A percentile compares a stretch with the other conserved stretches of the same genome.
Evolutionary conservation across 768 basidiomycete genomes (phyloP).

Genomic region (Pisolithus sp.): DNA sequence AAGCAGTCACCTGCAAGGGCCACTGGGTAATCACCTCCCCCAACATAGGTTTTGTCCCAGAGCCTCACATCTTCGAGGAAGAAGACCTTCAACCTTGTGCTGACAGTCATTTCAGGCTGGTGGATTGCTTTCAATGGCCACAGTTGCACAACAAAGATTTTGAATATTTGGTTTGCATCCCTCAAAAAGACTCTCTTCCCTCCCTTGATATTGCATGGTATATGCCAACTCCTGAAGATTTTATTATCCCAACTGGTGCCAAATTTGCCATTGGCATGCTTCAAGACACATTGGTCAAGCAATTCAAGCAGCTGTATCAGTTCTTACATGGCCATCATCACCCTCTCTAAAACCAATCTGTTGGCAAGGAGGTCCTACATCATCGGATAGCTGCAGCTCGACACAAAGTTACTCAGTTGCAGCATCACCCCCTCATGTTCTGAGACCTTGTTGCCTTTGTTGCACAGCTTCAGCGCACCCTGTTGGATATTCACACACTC

Average conservation of each 20-base stretch:
- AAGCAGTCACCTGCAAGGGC: not conserved
- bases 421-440: not conserved
- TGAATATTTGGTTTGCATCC: constrained; percentile 1
- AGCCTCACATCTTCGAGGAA: constrained; percentile 1
- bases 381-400: not conserved
- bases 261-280: no score
- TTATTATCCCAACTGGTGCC: no score
- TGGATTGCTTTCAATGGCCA: constrained; percentile 3
- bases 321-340: no score
- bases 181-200: not conserved
- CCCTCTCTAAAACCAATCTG: no score
- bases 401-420: not conserved
- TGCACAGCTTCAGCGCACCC: not conserved
- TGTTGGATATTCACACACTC: constrained; percentile 4
- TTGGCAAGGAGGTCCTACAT: no score
- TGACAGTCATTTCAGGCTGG: not conserved
- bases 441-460: constrained; percentile 1
- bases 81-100: not conserved
- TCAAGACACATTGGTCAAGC: no score
- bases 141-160: not conserved
- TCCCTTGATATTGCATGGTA: no score
- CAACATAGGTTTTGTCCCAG: constrained; percentile 3
- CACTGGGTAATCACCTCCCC: constrained; percentile 1
- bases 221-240: no score
- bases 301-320: no score